These are phyloP conservation scores for Lasiodiplodia sp. DNA, from an alignment of 2,329 filamentous ascomycete species.

Conservation along the genomic window DNA sequence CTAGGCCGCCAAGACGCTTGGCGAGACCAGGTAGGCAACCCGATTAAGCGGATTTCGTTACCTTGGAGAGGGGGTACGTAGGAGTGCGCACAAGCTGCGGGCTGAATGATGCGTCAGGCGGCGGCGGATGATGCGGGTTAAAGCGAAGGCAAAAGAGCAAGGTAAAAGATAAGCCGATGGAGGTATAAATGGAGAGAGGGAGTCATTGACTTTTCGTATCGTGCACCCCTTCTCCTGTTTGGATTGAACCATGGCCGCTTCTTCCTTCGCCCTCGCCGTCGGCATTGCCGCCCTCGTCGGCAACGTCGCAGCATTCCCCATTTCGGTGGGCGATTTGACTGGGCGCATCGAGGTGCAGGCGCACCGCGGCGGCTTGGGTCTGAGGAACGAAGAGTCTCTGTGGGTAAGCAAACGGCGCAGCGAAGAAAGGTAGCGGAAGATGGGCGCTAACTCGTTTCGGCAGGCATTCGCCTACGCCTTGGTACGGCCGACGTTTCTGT, in stretches of 20 bases:
- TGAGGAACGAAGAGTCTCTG: constrained; percentile 34
- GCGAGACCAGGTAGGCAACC: not conserved
- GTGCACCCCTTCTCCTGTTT: not conserved
- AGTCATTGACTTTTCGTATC: not conserved
- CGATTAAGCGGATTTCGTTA: not conserved
- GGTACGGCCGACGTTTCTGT: not conserved
- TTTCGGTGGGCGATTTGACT: constrained; percentile 1
- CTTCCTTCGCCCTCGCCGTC: not conserved
- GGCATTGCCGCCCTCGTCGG: constrained; percentile 2
- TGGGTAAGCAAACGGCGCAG: constrained; percentile 22
- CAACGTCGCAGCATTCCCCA: not conserved
- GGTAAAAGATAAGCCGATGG: not conserved
- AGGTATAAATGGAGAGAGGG: constrained; percentile 5
- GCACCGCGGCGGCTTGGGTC: constrained; percentile 36
- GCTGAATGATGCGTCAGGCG: constrained; percentile 9
- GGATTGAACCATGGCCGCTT: not conserved
- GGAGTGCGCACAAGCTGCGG: constrained; percentile 16
- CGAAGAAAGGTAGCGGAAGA: not conserved
- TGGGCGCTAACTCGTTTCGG: not conserved
- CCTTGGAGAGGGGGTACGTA: not conserved
- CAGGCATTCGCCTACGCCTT: constrained; percentile 37
- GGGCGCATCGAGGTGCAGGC: constrained; percentile 35
- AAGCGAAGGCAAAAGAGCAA: not conserved
- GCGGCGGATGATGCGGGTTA: not conserved
- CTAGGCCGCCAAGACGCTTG: constrained; percentile 16